Evolutionary conservation across 345 rosid species (phyloP).

Genomic region (Brassica cretica): DNA sequence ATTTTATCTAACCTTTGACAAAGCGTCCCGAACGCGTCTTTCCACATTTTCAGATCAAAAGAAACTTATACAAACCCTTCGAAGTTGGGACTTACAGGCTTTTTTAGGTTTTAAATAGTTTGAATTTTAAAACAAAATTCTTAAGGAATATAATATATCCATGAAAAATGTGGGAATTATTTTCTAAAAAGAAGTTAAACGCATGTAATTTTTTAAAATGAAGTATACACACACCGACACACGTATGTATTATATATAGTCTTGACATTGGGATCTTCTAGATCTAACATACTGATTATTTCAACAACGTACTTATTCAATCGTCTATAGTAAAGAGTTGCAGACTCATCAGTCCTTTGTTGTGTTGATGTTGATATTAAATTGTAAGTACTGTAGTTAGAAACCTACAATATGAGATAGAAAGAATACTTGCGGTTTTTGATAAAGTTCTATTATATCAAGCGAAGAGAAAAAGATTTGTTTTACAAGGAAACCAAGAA

Average conservation of each 20-base stretch:
- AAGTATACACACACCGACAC: background rate
- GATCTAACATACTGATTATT: slow-evolving; percentile 17
- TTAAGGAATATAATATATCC: background rate
- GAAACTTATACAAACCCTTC: background rate
- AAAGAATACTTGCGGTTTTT: background rate
- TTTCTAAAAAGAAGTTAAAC: background rate
- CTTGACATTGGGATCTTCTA: background rate
- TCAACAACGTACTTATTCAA: background rate
- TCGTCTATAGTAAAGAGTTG: slow-evolving; percentile 1
- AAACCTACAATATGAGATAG: background rate
- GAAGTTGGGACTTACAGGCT: slow-evolving; percentile 8
- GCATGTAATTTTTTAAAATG: background rate
- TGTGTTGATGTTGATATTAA: background rate
- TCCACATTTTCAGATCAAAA: slow-evolving; percentile 3
- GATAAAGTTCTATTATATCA: background rate
- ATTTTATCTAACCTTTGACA: slow-evolving; percentile 26
- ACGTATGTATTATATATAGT: background rate
- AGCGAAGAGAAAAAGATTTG: background rate
- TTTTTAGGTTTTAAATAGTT: background rate
- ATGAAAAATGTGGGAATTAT: background rate
- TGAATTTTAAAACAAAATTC: background rate
- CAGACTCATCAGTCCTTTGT: background rate
- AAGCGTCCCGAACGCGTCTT: slow-evolving; percentile 24
- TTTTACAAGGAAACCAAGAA: background rate
- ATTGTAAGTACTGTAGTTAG: background rate